Conservation (phyloP, 1,284 basidiomycete genomes). For the Moesziomyces parantarcticus region DNA sequence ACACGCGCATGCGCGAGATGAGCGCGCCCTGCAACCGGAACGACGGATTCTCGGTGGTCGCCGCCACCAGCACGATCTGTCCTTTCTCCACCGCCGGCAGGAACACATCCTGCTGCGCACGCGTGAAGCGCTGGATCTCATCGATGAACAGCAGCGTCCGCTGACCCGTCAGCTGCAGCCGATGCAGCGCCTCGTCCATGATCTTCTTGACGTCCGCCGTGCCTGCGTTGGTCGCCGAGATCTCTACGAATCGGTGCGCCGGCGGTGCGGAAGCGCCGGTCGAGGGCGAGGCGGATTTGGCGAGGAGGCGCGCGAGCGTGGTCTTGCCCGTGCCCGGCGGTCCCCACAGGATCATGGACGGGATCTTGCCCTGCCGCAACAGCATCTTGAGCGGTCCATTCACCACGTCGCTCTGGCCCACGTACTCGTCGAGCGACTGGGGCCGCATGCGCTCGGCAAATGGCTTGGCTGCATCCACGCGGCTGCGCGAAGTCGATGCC, state of each 20-base stretch:
- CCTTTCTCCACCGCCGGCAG: slow-evolving; percentile 48
- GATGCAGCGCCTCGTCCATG: slow-evolving; percentile 82
- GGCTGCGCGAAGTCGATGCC: slow-evolving; percentile 25
- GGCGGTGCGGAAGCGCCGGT: slow-evolving; percentile 16
- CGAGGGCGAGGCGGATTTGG: slow-evolving; percentile 75
- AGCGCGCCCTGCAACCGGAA: slow-evolving; percentile 79
- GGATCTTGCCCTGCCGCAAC: slow-evolving; percentile 53
- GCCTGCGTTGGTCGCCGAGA: slow-evolving; percentile 72
- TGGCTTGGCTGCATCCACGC: slow-evolving; percentile 51
- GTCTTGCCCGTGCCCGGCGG: slow-evolving; percentile 75
- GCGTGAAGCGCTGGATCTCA: slow-evolving; percentile 85
- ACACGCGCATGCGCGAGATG: slow-evolving; percentile 79
- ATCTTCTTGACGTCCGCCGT: slow-evolving; percentile 82
- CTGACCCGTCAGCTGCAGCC: slow-evolving; percentile 77
- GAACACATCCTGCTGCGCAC: slow-evolving; percentile 77
- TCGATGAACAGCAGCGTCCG: slow-evolving; percentile 82
- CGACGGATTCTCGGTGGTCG: slow-evolving; percentile 91
- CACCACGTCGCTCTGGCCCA: slow-evolving; percentile 57
- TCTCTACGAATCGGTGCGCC: slow-evolving; percentile 59
- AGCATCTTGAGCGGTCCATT: slow-evolving; percentile 58
- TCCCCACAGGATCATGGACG: slow-evolving; percentile 64
- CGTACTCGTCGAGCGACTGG: slow-evolving; percentile 56
- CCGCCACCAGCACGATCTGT: slow-evolving; percentile 76
- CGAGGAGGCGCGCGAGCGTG: slow-evolving; percentile 79
- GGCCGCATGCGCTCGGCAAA: slow-evolving; percentile 65